Conservation (phyloP, 371 early-diverging fungal genomes). For the Syncephalastrum sp. region DNA sequence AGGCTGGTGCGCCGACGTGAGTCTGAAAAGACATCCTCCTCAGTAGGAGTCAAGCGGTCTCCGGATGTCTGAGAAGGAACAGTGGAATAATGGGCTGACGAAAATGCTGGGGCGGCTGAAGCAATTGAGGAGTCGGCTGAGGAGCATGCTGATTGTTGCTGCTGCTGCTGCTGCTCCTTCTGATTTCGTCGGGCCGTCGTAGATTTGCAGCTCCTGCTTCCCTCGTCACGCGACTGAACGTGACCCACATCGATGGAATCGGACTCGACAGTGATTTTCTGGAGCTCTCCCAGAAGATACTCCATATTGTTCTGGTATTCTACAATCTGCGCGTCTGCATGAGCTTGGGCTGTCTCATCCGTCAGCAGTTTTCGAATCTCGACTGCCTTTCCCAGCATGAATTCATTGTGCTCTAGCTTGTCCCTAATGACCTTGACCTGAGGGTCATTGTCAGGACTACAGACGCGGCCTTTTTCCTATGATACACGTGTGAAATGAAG, state of each 20-base stretch:
- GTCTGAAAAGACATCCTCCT: not conserved
- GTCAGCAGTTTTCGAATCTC: constrained; percentile 59
- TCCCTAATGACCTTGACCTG: constrained; percentile 47
- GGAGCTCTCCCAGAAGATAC: constrained; percentile 72
- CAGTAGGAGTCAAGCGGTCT: too few relatives aligned
- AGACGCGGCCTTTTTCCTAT: too few relatives aligned
- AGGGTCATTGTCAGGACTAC: too few relatives aligned
- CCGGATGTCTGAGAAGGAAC: not conserved
- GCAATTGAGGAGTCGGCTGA: too few relatives aligned
- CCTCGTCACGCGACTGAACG: not conserved
- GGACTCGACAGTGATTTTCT: constrained; percentile 14
- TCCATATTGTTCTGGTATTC: constrained; percentile 80
- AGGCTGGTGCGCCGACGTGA: constrained; percentile 1
- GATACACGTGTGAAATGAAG: too few relatives aligned
- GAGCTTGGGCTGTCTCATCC: constrained; percentile 48
- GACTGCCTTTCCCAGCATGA: constrained; percentile 66
- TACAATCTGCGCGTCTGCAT: constrained; percentile 73
- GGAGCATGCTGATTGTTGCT: not conserved
- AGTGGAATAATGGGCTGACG: not conserved
- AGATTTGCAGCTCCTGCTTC: not conserved
- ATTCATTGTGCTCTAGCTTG: constrained; percentile 64
- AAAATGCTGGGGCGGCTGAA: not conserved
- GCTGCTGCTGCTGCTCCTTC: not conserved
- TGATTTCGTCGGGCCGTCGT: not conserved
- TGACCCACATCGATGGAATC: not conserved